phyloP scores from a whole-genome alignment of 257 asterid species.

The Plantago elongata region DNA sequence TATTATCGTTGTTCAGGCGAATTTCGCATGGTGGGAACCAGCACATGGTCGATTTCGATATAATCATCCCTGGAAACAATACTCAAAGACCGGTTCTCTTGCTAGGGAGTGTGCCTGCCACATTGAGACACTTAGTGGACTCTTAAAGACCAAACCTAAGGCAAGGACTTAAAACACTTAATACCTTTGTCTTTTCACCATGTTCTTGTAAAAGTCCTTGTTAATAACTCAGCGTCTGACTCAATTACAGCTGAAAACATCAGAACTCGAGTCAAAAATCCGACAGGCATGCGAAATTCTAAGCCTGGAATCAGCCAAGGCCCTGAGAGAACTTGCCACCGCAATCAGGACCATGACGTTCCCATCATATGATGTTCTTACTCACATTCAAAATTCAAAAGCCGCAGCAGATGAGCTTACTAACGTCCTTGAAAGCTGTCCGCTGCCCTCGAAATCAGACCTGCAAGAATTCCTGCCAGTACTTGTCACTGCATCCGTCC shows the following conservation, averaged over 20 bases:
- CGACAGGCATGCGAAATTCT: slow-evolving; percentile 35
- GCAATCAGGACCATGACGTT: slow-evolving; percentile 37
- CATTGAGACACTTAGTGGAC: slow-evolving; percentile 44
- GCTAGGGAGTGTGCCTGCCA: slow-evolving; percentile 68
- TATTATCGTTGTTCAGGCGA: slow-evolving; percentile 43
- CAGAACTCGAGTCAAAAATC: slow-evolving; percentile 33
- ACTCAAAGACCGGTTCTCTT: slow-evolving; percentile 52
- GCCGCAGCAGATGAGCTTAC: slow-evolving; percentile 37
- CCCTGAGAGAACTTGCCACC: slow-evolving; percentile 34
- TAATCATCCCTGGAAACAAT: slow-evolving; percentile 71
- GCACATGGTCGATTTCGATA: slow-evolving; percentile 49
- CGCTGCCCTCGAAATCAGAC: slow-evolving; percentile 19
- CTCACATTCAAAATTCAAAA: slow-evolving; percentile 25
- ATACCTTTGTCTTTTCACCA: background rate
- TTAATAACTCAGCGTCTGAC: background rate
- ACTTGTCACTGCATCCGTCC: slow-evolving; percentile 44
- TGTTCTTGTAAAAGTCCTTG: background rate
- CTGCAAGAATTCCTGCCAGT: slow-evolving; percentile 38
- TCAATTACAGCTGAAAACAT: slow-evolving; percentile 24
- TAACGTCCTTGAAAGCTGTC: slow-evolving; percentile 19
- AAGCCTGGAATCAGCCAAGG: slow-evolving; percentile 49
- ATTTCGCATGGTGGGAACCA: slow-evolving; percentile 89
- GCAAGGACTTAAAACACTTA: slow-evolving; percentile 8
- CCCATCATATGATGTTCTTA: slow-evolving; percentile 25
- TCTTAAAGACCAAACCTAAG: slow-evolving; percentile 27